Evolutionary conservation across 148 eudicot species (phyloP), one percentile per base, ranked within the genome.

Genomic region (Euryodendron excelsum): DNA sequence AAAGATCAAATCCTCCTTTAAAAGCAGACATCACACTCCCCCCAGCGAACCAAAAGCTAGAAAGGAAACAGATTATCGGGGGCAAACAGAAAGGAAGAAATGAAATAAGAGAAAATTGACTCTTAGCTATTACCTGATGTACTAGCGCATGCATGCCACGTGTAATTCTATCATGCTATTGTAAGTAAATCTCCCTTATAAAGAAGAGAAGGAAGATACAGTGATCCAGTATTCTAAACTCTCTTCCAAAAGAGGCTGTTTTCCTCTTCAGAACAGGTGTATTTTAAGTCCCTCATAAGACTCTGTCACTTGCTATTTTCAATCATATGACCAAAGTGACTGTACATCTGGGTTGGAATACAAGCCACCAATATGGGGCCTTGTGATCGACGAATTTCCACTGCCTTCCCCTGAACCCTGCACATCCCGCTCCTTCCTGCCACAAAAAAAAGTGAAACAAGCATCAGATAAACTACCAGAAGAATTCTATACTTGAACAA

Each of bases 251-350:
- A 86, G 86, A 87, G 93, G 89, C 79, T 58, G 21, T 53, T 86
- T 80, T 64, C 81, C 92, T 86, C 89, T 74, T 77, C 82, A 79
- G 86, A 88, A 80, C 80, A 86, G 86, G 85, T 84, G 80, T 87
- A 89, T 77, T 82, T 64, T 74, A 80, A 84, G 89, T 83, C 86
- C 89, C 87, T 84, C 85, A 80, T 68, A 74, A 76, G 37, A 78
- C 53, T 18, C 20, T 33, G 53, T 72, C 66, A 36, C 34, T 77
- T 58, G 33, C 67, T 63, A 47, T 78, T 81, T 66, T 89, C 84
- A 90, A 85, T 89, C 93, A 89, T 89, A 90, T 78, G 92, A 91
- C 98, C 98, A 94, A 85, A 92, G 86, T 55, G 93, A 89, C 82
- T 89, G 97, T 89, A 88, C 94, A 94, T 94, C 90, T 76, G 94